These are phyloP conservation scores for Suhomyces canberraensis DNA, from an alignment of 805 yeast species.

Conservation along the genomic window DNA sequence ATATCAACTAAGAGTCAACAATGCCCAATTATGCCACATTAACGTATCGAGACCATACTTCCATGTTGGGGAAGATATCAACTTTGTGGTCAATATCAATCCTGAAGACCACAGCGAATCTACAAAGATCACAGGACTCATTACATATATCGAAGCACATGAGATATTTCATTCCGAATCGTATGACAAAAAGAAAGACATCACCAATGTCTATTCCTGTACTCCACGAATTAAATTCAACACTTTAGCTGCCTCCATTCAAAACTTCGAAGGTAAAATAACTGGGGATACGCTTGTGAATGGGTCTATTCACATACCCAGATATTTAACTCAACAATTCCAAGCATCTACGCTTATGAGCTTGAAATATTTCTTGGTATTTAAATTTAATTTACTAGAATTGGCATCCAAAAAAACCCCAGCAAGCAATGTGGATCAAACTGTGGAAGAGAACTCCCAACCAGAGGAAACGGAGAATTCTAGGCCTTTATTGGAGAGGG, in stretches of 20 bases:
- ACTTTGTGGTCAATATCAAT: conserved; percentile 28
- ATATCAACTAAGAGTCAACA: conserved; percentile 36
- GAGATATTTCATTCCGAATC: conserved; percentile 29
- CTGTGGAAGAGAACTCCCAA: conserved; percentile 3
- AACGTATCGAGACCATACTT: conserved; percentile 32
- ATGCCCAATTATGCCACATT: conserved; percentile 29
- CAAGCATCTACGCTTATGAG: conserved; percentile 35
- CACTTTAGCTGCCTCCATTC: conserved; percentile 28
- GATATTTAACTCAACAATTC: conserved; percentile 32
- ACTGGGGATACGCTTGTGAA: conserved; percentile 14
- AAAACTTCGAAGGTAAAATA: conserved; percentile 8
- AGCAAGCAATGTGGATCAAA: conserved; percentile 6
- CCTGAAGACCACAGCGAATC: conserved; percentile 12
- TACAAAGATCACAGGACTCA: conserved; percentile 31
- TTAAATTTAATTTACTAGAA: conserved; percentile 34
- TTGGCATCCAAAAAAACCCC: conserved; percentile 12
- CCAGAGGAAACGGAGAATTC: background rate
- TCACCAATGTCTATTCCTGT: conserved; percentile 30
- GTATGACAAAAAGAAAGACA: conserved; percentile 9
- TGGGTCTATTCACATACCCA: conserved; percentile 31
- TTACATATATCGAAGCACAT: conserved; percentile 38
- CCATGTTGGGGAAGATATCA: conserved; percentile 39
- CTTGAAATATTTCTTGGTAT: conserved; percentile 33
- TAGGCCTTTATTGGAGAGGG: background rate
- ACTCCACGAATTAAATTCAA: conserved; percentile 33